phyloP scores from a whole-genome alignment of 2,329 filamentous ascomycete species.

The Onygena corvina region DNA sequence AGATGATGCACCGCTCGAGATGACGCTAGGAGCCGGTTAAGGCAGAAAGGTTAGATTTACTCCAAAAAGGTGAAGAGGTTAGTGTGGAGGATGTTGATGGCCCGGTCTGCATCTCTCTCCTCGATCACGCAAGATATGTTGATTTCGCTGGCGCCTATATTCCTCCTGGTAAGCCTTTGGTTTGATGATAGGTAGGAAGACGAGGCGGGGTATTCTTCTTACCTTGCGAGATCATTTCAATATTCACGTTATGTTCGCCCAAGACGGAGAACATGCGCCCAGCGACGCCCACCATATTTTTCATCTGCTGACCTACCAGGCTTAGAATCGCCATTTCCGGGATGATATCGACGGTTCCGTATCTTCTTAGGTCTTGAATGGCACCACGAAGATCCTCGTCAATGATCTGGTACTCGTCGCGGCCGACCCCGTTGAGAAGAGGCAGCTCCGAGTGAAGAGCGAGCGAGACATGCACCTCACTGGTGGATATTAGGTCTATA shows the following conservation, averaged over 20 bases:
- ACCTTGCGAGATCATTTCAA: conserved; percentile 99
- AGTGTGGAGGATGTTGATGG: conserved; percentile 92
- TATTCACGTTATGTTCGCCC: conserved; percentile 86
- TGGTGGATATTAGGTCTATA: conserved; percentile 91
- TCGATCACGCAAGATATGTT: conserved; percentile 98
- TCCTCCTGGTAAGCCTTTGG: conserved; percentile 3
- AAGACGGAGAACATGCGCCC: conserved; percentile 91
- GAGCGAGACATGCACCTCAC: conserved; percentile 95
- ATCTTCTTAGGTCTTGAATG: conserved; percentile 60
- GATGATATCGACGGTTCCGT: conserved; percentile 82
- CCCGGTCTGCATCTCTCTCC: conserved; percentile 75
- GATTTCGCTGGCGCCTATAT: conserved; percentile 83
- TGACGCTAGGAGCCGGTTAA: not conserved
- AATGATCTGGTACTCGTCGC: conserved; percentile 42
- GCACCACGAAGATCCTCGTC: conserved; percentile 53
- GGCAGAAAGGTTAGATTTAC: conserved; percentile 25
- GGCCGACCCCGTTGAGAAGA: conserved; percentile 38
- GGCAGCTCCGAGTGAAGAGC: conserved; percentile 71
- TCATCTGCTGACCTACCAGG: conserved; percentile 88
- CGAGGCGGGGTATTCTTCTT: conserved; percentile 22
- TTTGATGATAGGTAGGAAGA: not conserved
- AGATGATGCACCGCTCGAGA: not conserved
- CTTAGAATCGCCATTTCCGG: conserved; percentile 91
- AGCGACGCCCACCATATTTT: conserved; percentile 90
- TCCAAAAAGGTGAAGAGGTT: conserved; percentile 94